Base-by-base conservation (phyloP, 148 eudicot genomes). In the Pharnaceum exiguum region DNA sequence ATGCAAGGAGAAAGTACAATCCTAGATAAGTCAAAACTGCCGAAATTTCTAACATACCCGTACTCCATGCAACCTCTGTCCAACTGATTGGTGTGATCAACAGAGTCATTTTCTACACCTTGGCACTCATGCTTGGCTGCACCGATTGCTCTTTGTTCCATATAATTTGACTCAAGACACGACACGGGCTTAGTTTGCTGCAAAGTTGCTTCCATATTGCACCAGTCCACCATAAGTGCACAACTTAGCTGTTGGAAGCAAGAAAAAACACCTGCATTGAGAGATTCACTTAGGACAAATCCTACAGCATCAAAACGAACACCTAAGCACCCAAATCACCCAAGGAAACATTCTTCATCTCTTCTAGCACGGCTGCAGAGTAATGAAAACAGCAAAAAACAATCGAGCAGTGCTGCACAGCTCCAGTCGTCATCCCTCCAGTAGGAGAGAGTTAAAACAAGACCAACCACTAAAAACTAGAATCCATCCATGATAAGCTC, bases 181-280 rank as follows among this genome's bases (percentile, higher is more conserved):
- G 64, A 51, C 19, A 64, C 51, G 17, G 57, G 48, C 51, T 32
- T 17, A 29, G 22, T 53, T 26, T 48, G 63, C 33, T 42, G 49
- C 44, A 55, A 15, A 26, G 21, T 37, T 55, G 62, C 37, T 58
- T 62, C 76, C 79, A 75, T 75, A 52, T 27, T 29, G 48, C 44
- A n/a, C n/a, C n/a, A 36, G 19, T 51, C 36, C 44, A 54, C 26
- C 22, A 30, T 32, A n/a, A n/a, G n/a, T n/a, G n/a, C n/a, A n/a
- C n/a, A n/a, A 63, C 31, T 70, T 73, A 50, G 71, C 65, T 66
- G 75, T 83, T 71, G 59, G 62, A 63, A 53, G 60, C 59, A 66
- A 76, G 67, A 51, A 57, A 62, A 75, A 66, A 66, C 59, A 85
- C 96, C 96, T 85, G 93, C 93, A 82, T 82, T 65, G 55, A 72